Evolutionary conservation across 768 basidiomycete genomes (phyloP), one percentile per base, ranked within the genome.

Genomic region (Podaxis pistillaris): DNA sequence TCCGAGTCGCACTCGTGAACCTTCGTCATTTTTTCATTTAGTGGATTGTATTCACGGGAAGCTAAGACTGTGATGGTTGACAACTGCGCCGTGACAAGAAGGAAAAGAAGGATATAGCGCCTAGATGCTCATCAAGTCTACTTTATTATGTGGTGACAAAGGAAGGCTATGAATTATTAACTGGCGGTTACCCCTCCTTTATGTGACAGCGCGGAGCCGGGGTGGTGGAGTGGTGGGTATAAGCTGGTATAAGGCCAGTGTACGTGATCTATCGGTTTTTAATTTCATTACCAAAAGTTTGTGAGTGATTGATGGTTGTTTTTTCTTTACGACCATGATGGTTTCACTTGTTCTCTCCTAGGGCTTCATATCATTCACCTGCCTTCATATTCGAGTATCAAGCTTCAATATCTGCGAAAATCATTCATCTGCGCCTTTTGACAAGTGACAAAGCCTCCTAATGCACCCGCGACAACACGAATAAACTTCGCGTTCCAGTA

Each of bases 11-110:
- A 61, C 40, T 26, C 19, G n/a, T 33, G 15, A 11, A 19, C 60
- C 37, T 56, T 36, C n/a, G 59, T 52, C 50, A 52, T 47, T 22
- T 17, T 46, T 62, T 62, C 52, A 62, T 55, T 62, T 60, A 44
- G 24, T 13, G 26, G 7, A 33, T 47, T 58, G 46, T 51, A 46
- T 41, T 13, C 41, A 37, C 38, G 58, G 30, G 33, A 50, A 40
- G 38, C 9, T 24, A 17, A n/a, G 33, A 3, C 33, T 19, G 19
- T 33, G 47, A 58, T 49, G 33, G 4, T 5, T 50, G 19, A n/a
- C 15, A 19, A 17, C 41, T 4, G 46, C 11, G 19, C 36, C 26
- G 60, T 55, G 60, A 59, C 58, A 51, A 15, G 19, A 38, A 33
- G n/a, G 15, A 53, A 33, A 33, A 33, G 15, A 53, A 33, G 30